Evolutionary conservation across 495 filamentous ascomycete species (phyloP), one percentile per base, ranked within the genome.

Genomic region (Aspergillus homomorphus): DNA sequence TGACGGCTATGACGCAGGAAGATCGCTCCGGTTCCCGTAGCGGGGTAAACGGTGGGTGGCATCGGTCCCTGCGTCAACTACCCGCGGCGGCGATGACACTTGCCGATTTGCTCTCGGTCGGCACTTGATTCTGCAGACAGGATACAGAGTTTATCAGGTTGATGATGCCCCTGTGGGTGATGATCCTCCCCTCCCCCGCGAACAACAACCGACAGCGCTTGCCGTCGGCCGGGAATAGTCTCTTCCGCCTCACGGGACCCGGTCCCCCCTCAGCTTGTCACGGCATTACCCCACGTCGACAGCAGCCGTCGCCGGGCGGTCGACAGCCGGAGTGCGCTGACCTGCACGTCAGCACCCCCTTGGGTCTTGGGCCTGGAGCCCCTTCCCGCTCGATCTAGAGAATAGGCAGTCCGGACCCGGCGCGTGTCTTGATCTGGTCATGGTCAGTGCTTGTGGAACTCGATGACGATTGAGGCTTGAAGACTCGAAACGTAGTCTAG

Each of bases 381-480:
- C 12, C 23, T 44, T 33, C 33, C 45, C 21, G 15, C 18, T 58
- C 46, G 56, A 59, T 59, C 50, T 45, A 49, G 56, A 49, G 49
- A 41, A 58, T 44, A 12, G 50, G 26, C 49, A 44, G 18, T 19
- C 20, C 26, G 41, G 38, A 16, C 5, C 57, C 50, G 50, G 50
- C 41, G 41, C 12, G 48, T n/a, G 16, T 28, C 28, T 28, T 5
- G 19, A 51, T 51, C 24, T 28, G 4, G 48, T 23, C n/a, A 42
- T 59, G 57, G 57, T 59, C 57, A 59, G 57, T 53, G 57, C 57
- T 59, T 59, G 30, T 52, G 46, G 38, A 56, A 48, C 54, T 56
- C 54, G 33, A 56, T 56, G 48, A 51, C 48, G 48, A 16, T 45
- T 28, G 33, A 42, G 43, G 21, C 42, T 24, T 44, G 42, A 12